Percentiles rank a stretch among this genome's conserved stretches.
phyloP scores from a whole-genome alignment of 163 green algal species.

The Prototheca cutis region DNA sequence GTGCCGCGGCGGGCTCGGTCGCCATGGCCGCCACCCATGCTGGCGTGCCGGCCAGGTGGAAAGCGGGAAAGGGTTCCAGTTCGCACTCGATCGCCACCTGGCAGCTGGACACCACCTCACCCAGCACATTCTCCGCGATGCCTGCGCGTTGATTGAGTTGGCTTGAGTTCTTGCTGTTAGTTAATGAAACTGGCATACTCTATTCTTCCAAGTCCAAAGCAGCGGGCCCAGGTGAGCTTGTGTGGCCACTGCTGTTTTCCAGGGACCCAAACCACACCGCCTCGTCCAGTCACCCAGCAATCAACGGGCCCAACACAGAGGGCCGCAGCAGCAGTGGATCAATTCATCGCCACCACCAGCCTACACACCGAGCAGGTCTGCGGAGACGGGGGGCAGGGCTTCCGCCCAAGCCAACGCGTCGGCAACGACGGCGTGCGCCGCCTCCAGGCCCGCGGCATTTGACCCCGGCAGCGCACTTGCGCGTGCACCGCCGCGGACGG shows the following conservation, averaged over 20 bases:
- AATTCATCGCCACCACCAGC: not conserved
- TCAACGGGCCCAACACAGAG: no score
- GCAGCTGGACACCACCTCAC: slow-evolving; percentile 45
- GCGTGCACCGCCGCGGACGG: not conserved
- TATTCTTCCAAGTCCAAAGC: no score
- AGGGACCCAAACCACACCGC: no score
- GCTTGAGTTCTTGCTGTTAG: no score
- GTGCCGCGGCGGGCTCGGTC: slow-evolving; percentile 36
- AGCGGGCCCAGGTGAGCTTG: no score
- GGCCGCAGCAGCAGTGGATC: not conserved
- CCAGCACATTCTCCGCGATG: slow-evolving; percentile 46
- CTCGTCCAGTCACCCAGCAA: no score
- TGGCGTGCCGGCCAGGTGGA: slow-evolving; percentile 5
- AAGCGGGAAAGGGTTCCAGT: slow-evolving; percentile 12
- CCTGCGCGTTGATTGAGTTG: no score
- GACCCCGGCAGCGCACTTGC: no score
- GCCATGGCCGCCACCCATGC: slow-evolving; percentile 38
- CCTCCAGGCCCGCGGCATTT: not conserved
- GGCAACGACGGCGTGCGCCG: slow-evolving; percentile 17
- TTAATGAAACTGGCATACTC: no score
- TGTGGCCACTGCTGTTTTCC: no score
- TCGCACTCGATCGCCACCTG: slow-evolving; percentile 14
- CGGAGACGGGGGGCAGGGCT: slow-evolving; percentile 29
- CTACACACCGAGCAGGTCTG: slow-evolving; percentile 27
- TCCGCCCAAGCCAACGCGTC: slow-evolving; percentile 38